Base-by-base conservation (phyloP, 2,329 filamentous ascomycete genomes). In the Penicillium polonicum region DNA sequence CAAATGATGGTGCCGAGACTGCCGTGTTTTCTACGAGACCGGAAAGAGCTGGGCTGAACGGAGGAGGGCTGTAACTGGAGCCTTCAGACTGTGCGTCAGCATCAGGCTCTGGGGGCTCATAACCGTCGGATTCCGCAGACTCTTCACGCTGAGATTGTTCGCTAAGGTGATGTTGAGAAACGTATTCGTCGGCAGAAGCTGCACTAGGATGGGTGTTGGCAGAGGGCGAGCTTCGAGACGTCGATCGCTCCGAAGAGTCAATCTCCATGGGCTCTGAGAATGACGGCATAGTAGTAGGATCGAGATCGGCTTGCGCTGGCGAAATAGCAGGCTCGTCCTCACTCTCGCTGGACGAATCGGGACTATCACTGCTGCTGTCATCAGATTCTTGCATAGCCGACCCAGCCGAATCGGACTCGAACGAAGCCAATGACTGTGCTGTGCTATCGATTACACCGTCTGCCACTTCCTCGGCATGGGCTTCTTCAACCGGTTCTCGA, bases 51-150 rank as follows among this genome's bases (percentile, higher is more conserved):
- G 77, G 75, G 52, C 74, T 79, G 66, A 78, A 79, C 41, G 77
- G 74, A 41, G 77, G 75, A 25, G 55, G 55, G 27, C 76, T 77
- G 57, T 72, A 71, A 39, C 61, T 61, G 19, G 68, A 70, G 48
- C 66, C 64, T 48, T 66, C 60, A 35, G 66, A 64, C 38, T 68
- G 70, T 21, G 59, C 57, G 31, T 66, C 61, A 21, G 60, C 58
- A 43, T 71, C 70, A n/a, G 74, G 70, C 60, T 78, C 76, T 21
- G 82, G 82, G 48, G 83, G 83, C 61, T 87, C 83, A 64, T 86
- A 85, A 48, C 74, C 79, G 58, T 85, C 83, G 2, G 82, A 82
- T 31, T 67, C 67, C 53, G 63, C 62, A 9, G 71, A 72, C 48
- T 68, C 65, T 60, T 74, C 72, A 45, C 65, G 68, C 12, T 46